These are phyloP conservation scores for Cryptosporidium andersoni DNA, from an alignment of 169 alveolate genomes.

Conservation along the genomic window DNA sequence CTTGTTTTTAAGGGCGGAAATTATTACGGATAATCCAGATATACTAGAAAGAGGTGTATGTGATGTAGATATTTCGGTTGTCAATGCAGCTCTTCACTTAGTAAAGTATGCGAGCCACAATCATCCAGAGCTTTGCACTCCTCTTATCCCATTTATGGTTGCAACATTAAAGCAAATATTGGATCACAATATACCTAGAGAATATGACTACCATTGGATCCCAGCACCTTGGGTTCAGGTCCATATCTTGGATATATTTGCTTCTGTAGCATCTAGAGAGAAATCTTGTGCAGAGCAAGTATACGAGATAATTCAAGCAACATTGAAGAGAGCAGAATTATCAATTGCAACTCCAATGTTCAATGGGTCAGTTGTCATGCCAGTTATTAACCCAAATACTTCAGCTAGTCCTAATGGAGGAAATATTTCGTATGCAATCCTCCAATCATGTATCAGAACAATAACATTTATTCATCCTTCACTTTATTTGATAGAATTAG, in stretches of 20 bases:
- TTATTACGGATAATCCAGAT: slow-evolving; percentile 76
- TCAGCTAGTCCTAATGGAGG: slow-evolving; percentile 89
- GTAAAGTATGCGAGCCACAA: slow-evolving; percentile 73
- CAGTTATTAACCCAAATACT: slow-evolving; percentile 42
- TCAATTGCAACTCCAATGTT: slow-evolving; percentile 15
- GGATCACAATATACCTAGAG: slow-evolving; percentile 91
- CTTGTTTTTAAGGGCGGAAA: slow-evolving; percentile 76
- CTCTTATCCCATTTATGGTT: slow-evolving; percentile 83
- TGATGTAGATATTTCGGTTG: slow-evolving; percentile 93
- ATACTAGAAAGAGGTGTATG: slow-evolving; percentile 87
- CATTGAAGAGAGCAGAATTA: slow-evolving; percentile 89
- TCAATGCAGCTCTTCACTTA: slow-evolving; percentile 88
- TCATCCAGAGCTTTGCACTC: slow-evolving; percentile 72
- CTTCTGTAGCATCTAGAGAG: slow-evolving; percentile 84
- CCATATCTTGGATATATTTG: slow-evolving; percentile 77
- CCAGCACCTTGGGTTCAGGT: slow-evolving; percentile 98
- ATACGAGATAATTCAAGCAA: slow-evolving; percentile 87
- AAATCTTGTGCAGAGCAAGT: slow-evolving; percentile 85
- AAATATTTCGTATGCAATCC: slow-evolving; percentile 83
- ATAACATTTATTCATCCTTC: slow-evolving; percentile 89
- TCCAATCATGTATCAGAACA: slow-evolving; percentile 89
- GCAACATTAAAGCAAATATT: slow-evolving; percentile 89
- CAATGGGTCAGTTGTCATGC: slow-evolving; percentile 21
- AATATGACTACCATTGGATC: slow-evolving; percentile 92
- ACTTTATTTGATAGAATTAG: slow-evolving; percentile 85